Evolutionary conservation across 768 basidiomycete genomes (phyloP).

Genomic region (Tylopilus plumbeoviolaceoides): DNA sequence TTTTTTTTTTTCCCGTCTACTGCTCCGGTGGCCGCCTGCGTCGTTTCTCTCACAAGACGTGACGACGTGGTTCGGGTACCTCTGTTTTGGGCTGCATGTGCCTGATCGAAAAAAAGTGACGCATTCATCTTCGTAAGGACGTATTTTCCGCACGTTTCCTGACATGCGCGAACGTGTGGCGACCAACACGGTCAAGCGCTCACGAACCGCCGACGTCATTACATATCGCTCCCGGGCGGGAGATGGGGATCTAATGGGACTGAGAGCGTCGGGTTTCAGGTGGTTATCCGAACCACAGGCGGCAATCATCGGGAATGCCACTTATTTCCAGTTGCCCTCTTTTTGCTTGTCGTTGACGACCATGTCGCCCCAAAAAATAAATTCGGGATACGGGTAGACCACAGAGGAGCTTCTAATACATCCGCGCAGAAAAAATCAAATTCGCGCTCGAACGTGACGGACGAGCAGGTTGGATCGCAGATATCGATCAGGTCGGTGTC

Average conservation of each 20-base stretch:
- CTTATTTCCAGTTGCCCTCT: background rate
- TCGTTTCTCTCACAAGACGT: constrained; percentile 9
- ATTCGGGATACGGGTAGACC: background rate
- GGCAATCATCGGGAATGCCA: constrained; percentile 7
- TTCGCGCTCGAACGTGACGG: background rate
- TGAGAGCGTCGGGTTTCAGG: constrained; percentile 8
- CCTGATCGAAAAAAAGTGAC: constrained; percentile 10
- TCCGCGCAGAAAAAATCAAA: background rate
- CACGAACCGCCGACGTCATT: background rate
- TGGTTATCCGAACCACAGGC: background rate
- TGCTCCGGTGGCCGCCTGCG: constrained; percentile 1
- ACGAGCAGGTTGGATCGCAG: constrained; percentile 2
- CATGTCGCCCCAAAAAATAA: background rate
- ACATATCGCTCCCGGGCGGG: background rate
- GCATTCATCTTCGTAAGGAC: constrained; percentile 6
- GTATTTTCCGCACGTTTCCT: constrained; percentile 3
- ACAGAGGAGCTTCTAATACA: constrained; percentile 3
- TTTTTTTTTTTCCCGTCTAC: background rate
- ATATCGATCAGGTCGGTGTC: constrained; percentile 10
- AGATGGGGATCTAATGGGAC: background rate
- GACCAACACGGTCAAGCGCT: background rate
- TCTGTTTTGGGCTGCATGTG: background rate
- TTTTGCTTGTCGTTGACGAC: constrained; percentile 1
- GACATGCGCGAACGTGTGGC: constrained; percentile 7
- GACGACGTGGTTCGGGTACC: constrained; percentile 3